A percentile compares a stretch with the other conserved stretches of the same genome.
Evolutionary conservation across 2,329 filamentous ascomycete species (phyloP).

Genomic region (Juglanconis sp.): DNA sequence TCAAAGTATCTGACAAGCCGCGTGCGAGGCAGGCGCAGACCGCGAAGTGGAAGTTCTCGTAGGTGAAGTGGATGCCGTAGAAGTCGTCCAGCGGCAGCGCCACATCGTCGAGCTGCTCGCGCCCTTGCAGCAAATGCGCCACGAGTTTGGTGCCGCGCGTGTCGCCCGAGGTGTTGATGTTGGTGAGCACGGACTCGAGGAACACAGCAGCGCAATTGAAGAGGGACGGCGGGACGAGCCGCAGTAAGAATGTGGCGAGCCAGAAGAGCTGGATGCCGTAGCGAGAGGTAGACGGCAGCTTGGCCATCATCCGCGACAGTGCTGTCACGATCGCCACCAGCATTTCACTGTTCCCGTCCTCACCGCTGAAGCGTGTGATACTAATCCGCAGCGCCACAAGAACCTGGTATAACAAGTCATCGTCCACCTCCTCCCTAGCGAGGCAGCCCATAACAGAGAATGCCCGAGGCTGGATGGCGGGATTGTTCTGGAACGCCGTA

Average conservation of each 20-base stretch:
- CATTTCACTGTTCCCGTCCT: constrained; percentile 65
- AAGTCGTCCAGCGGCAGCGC: constrained; percentile 60
- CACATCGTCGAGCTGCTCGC: constrained; percentile 58
- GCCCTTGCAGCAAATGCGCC: constrained; percentile 57
- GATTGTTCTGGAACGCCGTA: constrained; percentile 71
- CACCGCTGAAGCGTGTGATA: constrained; percentile 57
- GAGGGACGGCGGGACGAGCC: constrained; percentile 58
- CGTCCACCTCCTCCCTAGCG: constrained; percentile 68
- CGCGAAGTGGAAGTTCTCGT: constrained; percentile 65
- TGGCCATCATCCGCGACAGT: constrained; percentile 68
- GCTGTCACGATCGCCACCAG: constrained; percentile 65
- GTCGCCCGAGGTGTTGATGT: constrained; percentile 60
- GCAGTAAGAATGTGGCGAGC: constrained; percentile 64
- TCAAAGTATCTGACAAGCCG: constrained; percentile 61
- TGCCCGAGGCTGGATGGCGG: constrained; percentile 65
- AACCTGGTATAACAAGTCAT: constrained; percentile 69
- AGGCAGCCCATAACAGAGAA: constrained; percentile 71
- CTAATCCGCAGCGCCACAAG: constrained; percentile 65
- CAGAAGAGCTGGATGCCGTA: constrained; percentile 69
- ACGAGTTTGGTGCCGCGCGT: constrained; percentile 59
- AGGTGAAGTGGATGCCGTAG: constrained; percentile 63
- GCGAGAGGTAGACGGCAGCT: constrained; percentile 62
- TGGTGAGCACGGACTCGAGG: constrained; percentile 61
- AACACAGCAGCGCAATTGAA: constrained; percentile 67
- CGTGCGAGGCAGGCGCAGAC: constrained; percentile 62